Conservation (phyloP, 2,329 filamentous ascomycete genomes). For the Trichophyton equinum region DNA sequence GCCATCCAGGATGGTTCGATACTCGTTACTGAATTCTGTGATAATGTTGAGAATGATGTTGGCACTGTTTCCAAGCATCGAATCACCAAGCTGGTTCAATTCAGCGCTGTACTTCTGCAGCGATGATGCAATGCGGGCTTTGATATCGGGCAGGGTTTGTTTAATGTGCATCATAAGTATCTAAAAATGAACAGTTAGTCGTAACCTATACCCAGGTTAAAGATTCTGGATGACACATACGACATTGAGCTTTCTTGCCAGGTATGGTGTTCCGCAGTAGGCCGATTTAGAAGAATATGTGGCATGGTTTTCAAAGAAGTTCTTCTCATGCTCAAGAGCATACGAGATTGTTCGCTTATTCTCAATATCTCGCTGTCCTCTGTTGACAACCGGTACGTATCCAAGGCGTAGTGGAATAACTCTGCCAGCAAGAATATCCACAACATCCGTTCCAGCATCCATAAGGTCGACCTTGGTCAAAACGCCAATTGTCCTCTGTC, state of each 20-base stretch:
- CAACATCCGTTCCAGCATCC: conserved; percentile 96
- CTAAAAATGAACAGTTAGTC: conserved; percentile 22
- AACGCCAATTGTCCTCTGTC: conserved; percentile 95
- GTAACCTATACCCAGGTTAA: not conserved
- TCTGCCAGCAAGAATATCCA: conserved; percentile 93
- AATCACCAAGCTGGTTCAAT: conserved; percentile 72
- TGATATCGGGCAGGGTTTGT: conserved; percentile 96
- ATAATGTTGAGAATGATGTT: conserved; percentile 99
- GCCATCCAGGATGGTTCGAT: conserved; percentile 87
- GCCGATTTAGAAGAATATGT: conserved; percentile 97
- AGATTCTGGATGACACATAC: conserved; percentile 26
- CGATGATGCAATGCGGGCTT: conserved; percentile 86
- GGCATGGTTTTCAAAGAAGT: conserved; percentile 97
- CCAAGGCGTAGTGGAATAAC: conserved; percentile 91
- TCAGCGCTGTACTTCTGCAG: conserved; percentile 83
- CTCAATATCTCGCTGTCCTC: conserved; percentile 95
- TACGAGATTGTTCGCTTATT: conserved; percentile 90
- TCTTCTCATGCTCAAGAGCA: conserved; percentile 85
- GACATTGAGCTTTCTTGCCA: conserved; percentile 91
- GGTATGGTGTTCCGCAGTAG: conserved; percentile 95
- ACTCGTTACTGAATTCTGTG: conserved; percentile 96
- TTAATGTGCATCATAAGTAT: conserved; percentile 99
- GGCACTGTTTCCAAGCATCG: conserved; percentile 86
- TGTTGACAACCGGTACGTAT: conserved; percentile 95
- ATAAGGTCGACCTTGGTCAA: conserved; percentile 98